Base-by-base conservation (phyloP, 352 stramenopile genomes). In the Globisporangium heterothallicum region DNA sequence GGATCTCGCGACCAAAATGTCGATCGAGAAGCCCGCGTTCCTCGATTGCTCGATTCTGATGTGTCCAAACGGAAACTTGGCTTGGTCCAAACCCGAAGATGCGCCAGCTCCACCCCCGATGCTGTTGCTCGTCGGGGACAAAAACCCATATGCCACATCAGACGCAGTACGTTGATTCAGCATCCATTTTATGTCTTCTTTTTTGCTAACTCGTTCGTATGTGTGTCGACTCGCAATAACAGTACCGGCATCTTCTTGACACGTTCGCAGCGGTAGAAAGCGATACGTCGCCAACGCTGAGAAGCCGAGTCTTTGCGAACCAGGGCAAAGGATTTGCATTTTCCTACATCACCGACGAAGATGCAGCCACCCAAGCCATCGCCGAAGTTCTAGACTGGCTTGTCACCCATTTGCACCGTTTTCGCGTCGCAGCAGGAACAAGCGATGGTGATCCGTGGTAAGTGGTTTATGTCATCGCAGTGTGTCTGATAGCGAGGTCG, bases 331-430 rank as follows among this genome's bases (percentile, higher is more conserved):
- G 81, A 18, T 95, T 95, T 58, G 83, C 81, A 49, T 93, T 93
- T 69, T 89, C 76, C 59, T 77, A 82, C 76, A 93, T 95, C 77
- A 92, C 80, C 42, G 79, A 95, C 70, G 84, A 95, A 80, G 84
- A 95, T 59, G 82, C 84, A 24, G 84, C 80, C 19, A 95, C 84
- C 36, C 80, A 90, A 50, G 82, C 82, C 41, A 90, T 93, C 49
- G 78, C 79, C 16, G 80, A 93, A 58, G 69, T 93, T 43, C 66
- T 95, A 36, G 84, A 93, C 61, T 95, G 84, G 84, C 70, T 95
- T 41, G 68, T 91, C 43, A 52, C 78, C 49, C 78, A 95, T 36
- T 58, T 95, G 42, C 80, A 95, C 66, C 82, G 84, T 51, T 95
- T 95, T 55, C 74, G 84, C 38, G 42, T 77, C 14, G 80, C 82